Conservation (phyloP, 23 red algal species). For the Gracilaria caudata region DNA sequence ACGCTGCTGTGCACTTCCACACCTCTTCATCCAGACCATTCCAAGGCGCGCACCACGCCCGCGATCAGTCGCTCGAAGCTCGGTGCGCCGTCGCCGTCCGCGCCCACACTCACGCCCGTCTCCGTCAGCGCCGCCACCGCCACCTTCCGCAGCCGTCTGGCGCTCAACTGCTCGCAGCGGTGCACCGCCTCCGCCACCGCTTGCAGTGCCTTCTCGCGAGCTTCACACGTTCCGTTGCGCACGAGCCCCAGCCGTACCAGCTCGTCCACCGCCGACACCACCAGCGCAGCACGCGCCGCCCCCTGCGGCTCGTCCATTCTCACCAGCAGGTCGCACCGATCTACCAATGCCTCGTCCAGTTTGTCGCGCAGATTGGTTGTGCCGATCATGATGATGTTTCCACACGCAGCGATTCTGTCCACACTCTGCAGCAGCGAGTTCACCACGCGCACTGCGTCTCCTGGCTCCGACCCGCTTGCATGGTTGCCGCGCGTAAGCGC, state of each 20-base stretch:
- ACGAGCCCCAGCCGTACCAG: slow-evolving; percentile 10
- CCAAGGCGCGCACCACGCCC: not conserved
- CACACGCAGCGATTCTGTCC: slow-evolving; percentile 21
- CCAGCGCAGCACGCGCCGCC: not conserved
- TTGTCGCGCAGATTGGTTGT: slow-evolving; percentile 64
- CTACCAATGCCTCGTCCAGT: slow-evolving; percentile 68
- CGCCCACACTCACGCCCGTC: not conserved
- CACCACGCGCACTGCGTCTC: slow-evolving; percentile 78
- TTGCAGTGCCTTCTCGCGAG: not conserved
- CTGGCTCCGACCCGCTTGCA: slow-evolving; percentile 51
- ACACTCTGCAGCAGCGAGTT: slow-evolving; percentile 75
- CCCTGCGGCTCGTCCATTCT: slow-evolving; percentile 32
- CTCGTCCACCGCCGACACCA: slow-evolving; percentile 22
- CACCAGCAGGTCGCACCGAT: slow-evolving; percentile 64
- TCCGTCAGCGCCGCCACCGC: slow-evolving; percentile 12
- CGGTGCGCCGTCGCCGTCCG: not conserved
- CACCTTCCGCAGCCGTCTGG: slow-evolving; percentile 11
- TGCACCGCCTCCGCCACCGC: not conserved
- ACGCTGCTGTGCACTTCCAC: not conserved
- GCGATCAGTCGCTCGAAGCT: not conserved
- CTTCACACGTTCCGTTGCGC: not conserved
- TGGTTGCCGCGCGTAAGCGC: slow-evolving; percentile 15
- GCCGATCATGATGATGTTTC: slow-evolving; percentile 62
- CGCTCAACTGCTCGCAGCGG: not conserved
- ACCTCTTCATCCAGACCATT: not conserved